Conservation (phyloP, 768 basidiomycete genomes). For the Lentinula raphanica region DNA sequence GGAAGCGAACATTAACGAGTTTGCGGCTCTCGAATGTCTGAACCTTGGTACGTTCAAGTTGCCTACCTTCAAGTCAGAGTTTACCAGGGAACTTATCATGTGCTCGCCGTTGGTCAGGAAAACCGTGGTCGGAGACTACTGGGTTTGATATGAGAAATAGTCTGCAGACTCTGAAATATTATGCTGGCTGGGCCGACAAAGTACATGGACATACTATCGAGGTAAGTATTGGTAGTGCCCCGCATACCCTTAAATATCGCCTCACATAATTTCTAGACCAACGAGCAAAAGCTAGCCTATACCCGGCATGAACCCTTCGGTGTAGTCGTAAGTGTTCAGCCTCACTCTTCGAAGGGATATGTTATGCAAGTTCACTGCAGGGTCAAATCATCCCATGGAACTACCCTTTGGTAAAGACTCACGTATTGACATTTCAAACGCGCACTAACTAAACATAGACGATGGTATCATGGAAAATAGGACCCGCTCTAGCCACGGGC, state of each 20-base stretch:
- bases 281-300: conserved; percentile 42
- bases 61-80: not conserved
- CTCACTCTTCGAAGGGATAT: not conserved
- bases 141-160: conserved; percentile 16
- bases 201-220: conserved; percentile 57
- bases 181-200: conserved; percentile 78
- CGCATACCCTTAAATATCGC: not conserved
- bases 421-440: conserved; percentile 7
- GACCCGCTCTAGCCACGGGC: conserved; percentile 59
- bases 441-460: conserved; percentile 24
- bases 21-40: conserved; percentile 47
- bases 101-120: conserved; percentile 22
- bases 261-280: conserved; percentile 20
- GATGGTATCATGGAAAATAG: conserved; percentile 59
- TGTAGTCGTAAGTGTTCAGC: conserved; percentile 27
- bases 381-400: conserved; percentile 61
- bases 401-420: conserved; percentile 25
- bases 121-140: conserved; percentile 19
- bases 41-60: conserved; percentile 34
- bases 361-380: conserved; percentile 5
- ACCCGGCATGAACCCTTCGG: conserved; percentile 61
- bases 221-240: not conserved
- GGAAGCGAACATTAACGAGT: conserved; percentile 39
- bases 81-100: not conserved
- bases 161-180: conserved; percentile 52